These are phyloP conservation scores for Podila clonocystis DNA, from an alignment of 192 early-diverging fungal genomes.

Conservation along the genomic window DNA sequence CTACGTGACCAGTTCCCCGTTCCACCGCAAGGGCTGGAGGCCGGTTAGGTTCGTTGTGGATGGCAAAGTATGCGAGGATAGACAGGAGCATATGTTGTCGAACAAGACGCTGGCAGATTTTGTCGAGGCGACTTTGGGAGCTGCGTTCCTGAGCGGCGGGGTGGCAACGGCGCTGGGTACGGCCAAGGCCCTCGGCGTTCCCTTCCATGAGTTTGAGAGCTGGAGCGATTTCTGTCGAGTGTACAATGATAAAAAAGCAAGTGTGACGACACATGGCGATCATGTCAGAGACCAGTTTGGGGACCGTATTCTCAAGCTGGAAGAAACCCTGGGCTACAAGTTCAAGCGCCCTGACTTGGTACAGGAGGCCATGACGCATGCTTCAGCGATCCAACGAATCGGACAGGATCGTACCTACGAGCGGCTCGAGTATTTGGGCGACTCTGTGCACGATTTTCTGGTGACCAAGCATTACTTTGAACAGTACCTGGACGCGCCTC, in stretches of 20 bases:
- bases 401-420: slow-evolving; percentile 65
- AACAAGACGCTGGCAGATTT: slow-evolving; percentile 88
- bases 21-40: slow-evolving; percentile 62
- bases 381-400: slow-evolving; percentile 47
- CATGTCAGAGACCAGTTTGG: background rate
- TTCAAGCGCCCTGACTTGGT: slow-evolving; percentile 73
- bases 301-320: slow-evolving; percentile 11
- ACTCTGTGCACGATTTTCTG: slow-evolving; percentile 81
- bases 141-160: slow-evolving; percentile 67
- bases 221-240: slow-evolving; percentile 57
- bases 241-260: background rate
- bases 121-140: slow-evolving; percentile 85
- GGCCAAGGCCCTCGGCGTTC: slow-evolving; percentile 63
- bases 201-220: slow-evolving; percentile 55
- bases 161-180: slow-evolving; percentile 61
- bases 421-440: slow-evolving; percentile 91
- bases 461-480: slow-evolving; percentile 76
- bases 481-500: slow-evolving; percentile 68
- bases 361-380: slow-evolving; percentile 87
- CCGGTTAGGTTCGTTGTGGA: slow-evolving; percentile 35
- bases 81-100: slow-evolving; percentile 58
- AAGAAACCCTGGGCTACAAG: slow-evolving; percentile 62
- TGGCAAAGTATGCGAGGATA: background rate
- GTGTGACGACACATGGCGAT: background rate
- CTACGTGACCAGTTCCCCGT: slow-evolving; percentile 53